These are phyloP conservation scores for Tetracladium setigerum DNA, from an alignment of 495 filamentous ascomycete species.

Conservation along the genomic window DNA sequence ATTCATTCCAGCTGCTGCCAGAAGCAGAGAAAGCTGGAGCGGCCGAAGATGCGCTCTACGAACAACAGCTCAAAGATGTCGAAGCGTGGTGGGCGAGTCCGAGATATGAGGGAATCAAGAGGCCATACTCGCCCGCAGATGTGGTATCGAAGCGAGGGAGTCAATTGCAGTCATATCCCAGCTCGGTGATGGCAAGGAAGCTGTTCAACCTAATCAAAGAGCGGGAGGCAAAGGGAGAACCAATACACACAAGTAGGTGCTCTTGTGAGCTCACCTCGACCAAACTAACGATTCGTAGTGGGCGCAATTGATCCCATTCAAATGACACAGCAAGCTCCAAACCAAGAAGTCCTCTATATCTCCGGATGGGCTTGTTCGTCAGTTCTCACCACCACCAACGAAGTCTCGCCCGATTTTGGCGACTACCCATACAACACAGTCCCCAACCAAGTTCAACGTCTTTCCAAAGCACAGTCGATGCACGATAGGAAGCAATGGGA, in stretches of 20 bases:
- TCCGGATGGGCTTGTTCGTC: slow-evolving; percentile 97
- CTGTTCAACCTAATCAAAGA: slow-evolving; percentile 82
- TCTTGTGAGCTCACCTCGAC: background rate
- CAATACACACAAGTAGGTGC: slow-evolving; percentile 40
- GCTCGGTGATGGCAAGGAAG: slow-evolving; percentile 88
- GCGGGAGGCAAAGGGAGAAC: slow-evolving; percentile 64
- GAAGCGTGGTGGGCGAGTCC: slow-evolving; percentile 80
- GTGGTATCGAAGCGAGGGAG: slow-evolving; percentile 89
- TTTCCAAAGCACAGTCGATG: slow-evolving; percentile 93
- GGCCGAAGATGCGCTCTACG: slow-evolving; percentile 75
- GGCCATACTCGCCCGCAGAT: slow-evolving; percentile 84
- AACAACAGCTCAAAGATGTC: slow-evolving; percentile 72
- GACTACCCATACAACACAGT: slow-evolving; percentile 99
- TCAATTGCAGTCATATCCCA: slow-evolving; percentile 79
- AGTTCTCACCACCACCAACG: slow-evolving; percentile 86
- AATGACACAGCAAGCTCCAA: slow-evolving; percentile 96
- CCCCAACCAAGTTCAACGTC: slow-evolving; percentile 91
- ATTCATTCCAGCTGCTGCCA: slow-evolving; percentile 74
- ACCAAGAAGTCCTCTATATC: slow-evolving; percentile 93
- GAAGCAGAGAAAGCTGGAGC: slow-evolving; percentile 62
- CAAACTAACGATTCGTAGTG: slow-evolving; percentile 45
- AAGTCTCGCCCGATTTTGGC: slow-evolving; percentile 94
- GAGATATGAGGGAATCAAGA: slow-evolving; percentile 80
- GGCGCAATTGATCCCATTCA: slow-evolving; percentile 96
- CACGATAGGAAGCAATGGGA: slow-evolving; percentile 97